phyloP scores from a whole-genome alignment of 345 rosid species.

The Eucalyptus pauciflora region DNA sequence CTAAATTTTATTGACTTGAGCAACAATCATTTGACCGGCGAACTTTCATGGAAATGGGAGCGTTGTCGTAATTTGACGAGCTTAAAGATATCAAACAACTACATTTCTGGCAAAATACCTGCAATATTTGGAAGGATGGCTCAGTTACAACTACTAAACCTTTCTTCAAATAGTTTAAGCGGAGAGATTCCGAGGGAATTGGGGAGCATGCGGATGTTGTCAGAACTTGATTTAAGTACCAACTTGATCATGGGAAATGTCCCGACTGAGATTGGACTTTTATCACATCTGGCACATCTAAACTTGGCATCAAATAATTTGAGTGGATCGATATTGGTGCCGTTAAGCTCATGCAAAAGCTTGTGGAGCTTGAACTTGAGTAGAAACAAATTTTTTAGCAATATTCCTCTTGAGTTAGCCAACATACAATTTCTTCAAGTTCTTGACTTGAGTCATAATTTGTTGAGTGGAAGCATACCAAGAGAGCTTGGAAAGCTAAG shows the following conservation, averaged over 20 bases:
- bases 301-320: not conserved
- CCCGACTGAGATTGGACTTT: not conserved
- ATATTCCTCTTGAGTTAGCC: not conserved
- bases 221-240: not conserved
- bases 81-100: not conserved
- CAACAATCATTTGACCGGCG: not conserved
- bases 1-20: not conserved
- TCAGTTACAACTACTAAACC: not conserved
- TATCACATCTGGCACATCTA: not conserved
- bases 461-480: not conserved
- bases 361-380: not conserved
- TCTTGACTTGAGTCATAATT: not conserved
- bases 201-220: fast-evolving
- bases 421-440: not conserved
- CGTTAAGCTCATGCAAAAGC: not conserved
- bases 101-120: not conserved
- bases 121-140: not conserved
- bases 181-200: not conserved
- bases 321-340: not conserved
- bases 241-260: not conserved
- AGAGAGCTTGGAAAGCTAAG: not conserved
- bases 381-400: not conserved
- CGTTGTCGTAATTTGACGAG: not conserved
- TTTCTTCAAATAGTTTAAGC: not conserved
- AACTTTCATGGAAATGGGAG: not conserved